These are phyloP conservation scores for Talaromyces verruculosus DNA, from an alignment of 2,329 filamentous ascomycete species.

Conservation along the genomic window DNA sequence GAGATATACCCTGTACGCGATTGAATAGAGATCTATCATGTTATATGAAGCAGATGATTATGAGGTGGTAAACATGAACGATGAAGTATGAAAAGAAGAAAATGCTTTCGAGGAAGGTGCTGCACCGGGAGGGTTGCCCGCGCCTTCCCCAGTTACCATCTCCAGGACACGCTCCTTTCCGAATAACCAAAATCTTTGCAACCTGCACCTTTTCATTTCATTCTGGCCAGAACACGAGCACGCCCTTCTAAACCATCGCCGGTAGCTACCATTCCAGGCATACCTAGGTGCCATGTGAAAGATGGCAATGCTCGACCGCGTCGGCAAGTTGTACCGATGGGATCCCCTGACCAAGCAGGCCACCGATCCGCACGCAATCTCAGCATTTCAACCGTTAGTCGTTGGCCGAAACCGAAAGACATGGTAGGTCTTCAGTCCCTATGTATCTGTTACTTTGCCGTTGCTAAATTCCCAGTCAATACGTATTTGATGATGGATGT, in stretches of 20 bases:
- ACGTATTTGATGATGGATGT: slow-evolving; percentile 34
- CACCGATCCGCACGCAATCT: slow-evolving; percentile 27
- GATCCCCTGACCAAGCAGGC: slow-evolving; percentile 23
- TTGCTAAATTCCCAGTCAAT: slow-evolving; percentile 31
- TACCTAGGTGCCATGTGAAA: background rate
- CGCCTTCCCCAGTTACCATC: background rate
- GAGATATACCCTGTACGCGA: background rate
- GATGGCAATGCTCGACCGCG: slow-evolving; percentile 15
- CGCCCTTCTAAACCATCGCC: background rate
- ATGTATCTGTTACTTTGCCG: background rate
- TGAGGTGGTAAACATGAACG: background rate
- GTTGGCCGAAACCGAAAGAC: slow-evolving; percentile 36
- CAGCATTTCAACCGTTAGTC: slow-evolving; percentile 35
- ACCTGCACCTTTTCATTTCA: background rate
- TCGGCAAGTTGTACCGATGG: slow-evolving; percentile 30
- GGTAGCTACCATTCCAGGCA: background rate
- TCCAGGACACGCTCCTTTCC: background rate
- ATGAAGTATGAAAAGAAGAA: too few relatives aligned
- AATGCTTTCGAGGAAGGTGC: background rate
- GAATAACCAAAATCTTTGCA: background rate
- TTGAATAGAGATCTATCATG: background rate
- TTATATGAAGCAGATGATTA: background rate
- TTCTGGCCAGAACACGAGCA: too few relatives aligned
- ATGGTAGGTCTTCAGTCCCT: slow-evolving; percentile 30
- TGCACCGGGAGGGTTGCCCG: background rate